A percentile compares a stretch with the other conserved stretches of the same genome.
phyloP scores from a whole-genome alignment of 345 rosid genomes.

The Salix suchowensis region DNA sequence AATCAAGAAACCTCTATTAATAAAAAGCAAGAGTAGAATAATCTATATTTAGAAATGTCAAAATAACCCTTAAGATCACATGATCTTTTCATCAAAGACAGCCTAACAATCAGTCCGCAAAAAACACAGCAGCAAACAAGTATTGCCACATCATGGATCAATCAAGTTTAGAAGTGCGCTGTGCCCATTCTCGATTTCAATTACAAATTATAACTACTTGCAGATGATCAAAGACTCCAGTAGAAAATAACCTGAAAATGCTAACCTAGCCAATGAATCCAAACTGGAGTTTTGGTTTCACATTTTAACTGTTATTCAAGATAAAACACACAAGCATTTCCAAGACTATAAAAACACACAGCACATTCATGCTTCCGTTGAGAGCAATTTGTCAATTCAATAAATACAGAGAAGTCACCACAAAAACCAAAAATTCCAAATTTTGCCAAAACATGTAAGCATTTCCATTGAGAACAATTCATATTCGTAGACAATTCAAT shows the following conservation, averaged over 20 bases:
- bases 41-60: neutral
- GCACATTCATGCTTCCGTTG: neutral
- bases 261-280: neutral
- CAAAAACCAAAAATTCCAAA: neutral
- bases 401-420: too few species aligned
- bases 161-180: neutral
- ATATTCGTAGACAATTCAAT: too few species aligned
- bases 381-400: too few species aligned
- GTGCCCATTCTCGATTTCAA: neutral
- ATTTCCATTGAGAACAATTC: too few species aligned
- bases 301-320: neutral
- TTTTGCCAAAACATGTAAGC: neutral
- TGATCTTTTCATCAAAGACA: neutral
- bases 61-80: neutral
- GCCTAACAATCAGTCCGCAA: neutral
- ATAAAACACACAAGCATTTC: neutral
- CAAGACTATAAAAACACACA: neutral
- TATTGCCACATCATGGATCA: neutral
- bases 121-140: neutral
- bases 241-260: neutral
- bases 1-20: constrained; percentile 1
- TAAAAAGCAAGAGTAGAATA: neutral
- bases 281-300: neutral
- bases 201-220: neutral
- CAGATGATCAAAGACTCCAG: neutral